phyloP scores from a whole-genome alignment of 2,329 filamentous ascomycete species.

The Claviceps spartinae region DNA sequence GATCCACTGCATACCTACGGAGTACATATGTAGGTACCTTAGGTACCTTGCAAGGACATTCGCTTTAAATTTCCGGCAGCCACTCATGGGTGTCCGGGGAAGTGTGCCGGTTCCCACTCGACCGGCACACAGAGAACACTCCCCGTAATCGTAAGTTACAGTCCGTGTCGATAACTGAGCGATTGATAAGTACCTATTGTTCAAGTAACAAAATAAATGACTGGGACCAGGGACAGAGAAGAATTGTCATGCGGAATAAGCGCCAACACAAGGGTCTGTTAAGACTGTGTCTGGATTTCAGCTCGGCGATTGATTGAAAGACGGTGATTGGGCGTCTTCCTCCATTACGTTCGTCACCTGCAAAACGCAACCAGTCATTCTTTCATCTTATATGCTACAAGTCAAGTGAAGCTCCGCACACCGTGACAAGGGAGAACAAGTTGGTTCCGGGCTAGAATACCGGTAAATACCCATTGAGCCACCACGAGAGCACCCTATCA shows the following conservation, averaged over 20 bases:
- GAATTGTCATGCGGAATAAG: neutral
- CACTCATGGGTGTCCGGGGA: slow-evolving; percentile 9
- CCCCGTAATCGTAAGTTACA: neutral
- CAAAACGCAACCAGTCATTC: no score
- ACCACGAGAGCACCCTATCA: no score
- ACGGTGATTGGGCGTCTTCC: no score
- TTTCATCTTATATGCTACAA: no score
- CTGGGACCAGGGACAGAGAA: neutral
- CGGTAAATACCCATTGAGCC: no score
- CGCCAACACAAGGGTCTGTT: neutral
- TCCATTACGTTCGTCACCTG: no score
- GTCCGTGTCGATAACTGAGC: neutral
- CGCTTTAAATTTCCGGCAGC: slow-evolving; percentile 2
- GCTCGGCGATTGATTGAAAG: no score
- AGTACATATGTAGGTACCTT: no score
- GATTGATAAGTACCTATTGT: neutral
- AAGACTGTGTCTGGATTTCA: no score
- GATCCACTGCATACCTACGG: neutral
- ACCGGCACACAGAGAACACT: slow-evolving; percentile 6
- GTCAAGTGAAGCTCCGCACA: no score
- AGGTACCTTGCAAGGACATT: neutral
- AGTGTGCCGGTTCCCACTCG: slow-evolving; percentile 8
- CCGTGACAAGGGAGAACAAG: no score
- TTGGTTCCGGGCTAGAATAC: no score
- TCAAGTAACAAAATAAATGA: slow-evolving; percentile 3